Evolutionary conservation across 352 stramenopile genomes (phyloP).

Genomic region (Phytophthora crassamura): DNA sequence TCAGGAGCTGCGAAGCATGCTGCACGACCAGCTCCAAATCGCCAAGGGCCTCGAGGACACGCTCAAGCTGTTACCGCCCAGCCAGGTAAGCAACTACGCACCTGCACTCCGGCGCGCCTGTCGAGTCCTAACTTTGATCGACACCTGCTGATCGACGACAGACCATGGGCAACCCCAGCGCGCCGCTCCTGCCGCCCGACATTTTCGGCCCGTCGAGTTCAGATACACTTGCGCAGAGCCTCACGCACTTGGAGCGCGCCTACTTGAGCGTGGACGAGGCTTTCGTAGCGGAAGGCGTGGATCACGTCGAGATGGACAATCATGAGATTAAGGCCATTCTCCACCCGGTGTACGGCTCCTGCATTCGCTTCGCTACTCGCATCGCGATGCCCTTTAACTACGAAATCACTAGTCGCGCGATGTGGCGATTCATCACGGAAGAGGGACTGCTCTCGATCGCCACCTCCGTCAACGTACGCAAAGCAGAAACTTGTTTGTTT

Average conservation of each 20-base stretch:
- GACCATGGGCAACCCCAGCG: conserved; percentile 1
- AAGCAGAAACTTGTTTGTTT: background rate
- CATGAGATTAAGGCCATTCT: conserved; percentile 37
- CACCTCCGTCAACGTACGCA: conserved; percentile 33
- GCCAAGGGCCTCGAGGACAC: conserved; percentile 41
- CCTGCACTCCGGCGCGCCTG: background rate
- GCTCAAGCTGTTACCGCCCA: conserved; percentile 33
- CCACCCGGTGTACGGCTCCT: conserved; percentile 28
- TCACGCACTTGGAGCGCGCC: conserved; percentile 23
- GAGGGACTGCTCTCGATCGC: conserved; percentile 29
- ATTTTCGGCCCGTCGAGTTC: conserved; percentile 31
- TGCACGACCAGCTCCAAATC: conserved; percentile 41
- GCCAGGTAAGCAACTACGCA: conserved; percentile 22
- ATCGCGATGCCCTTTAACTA: conserved; percentile 30
- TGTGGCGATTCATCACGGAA: conserved; percentile 35
- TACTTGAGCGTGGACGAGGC: conserved; percentile 31
- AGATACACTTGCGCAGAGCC: conserved; percentile 31
- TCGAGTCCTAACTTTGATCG: conserved; percentile 12
- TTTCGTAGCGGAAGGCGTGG: conserved; percentile 21
- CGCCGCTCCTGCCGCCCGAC: conserved; percentile 23
- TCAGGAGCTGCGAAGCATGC: conserved; percentile 29
- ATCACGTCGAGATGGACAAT: conserved; percentile 28
- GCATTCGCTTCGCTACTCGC: conserved; percentile 33
- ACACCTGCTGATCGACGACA: conserved; percentile 20
- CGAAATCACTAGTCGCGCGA: conserved; percentile 28